Conservation (phyloP, 495 filamentous ascomycete species). For the Hyaloscypha hepaticicola region DNA sequence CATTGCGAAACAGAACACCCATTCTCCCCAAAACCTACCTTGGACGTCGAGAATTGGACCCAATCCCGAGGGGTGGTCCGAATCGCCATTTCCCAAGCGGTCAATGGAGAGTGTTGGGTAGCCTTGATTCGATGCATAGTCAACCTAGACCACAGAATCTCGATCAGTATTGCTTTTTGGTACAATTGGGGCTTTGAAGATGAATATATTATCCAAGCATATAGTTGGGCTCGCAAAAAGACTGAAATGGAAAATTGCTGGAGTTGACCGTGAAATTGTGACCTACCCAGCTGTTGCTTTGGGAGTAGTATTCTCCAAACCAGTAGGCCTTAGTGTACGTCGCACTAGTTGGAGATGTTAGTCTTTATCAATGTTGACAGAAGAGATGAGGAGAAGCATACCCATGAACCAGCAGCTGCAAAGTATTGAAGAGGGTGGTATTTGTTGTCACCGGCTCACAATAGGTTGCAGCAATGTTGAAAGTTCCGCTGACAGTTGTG, state of each 20-base stretch:
- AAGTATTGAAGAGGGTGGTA: slow-evolving; percentile 5
- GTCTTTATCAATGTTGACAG: not conserved
- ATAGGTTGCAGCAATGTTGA: slow-evolving; percentile 46
- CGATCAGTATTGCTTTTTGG: too few species aligned
- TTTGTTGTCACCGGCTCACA: slow-evolving; percentile 32
- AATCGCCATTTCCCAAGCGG: slow-evolving; percentile 56
- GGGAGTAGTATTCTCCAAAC: slow-evolving; percentile 13
- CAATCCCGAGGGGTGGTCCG: slow-evolving; percentile 51
- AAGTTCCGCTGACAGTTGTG: slow-evolving; percentile 39
- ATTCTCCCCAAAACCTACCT: too few species aligned
- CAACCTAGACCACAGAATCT: not conserved
- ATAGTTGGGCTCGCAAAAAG: too few species aligned
- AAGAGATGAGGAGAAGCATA: not conserved
- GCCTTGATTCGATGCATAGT: slow-evolving; percentile 23
- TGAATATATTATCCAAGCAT: not conserved
- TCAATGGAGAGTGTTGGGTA: slow-evolving; percentile 36
- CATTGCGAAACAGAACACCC: too few species aligned
- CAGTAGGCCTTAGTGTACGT: not conserved
- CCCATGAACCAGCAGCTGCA: slow-evolving; percentile 31
- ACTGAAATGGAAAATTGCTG: too few species aligned
- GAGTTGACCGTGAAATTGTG: too few species aligned
- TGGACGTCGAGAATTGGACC: slow-evolving; percentile 57
- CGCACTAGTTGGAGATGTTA: not conserved
- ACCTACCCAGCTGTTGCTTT: slow-evolving; percentile 28
- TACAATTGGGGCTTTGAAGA: too few species aligned